These are phyloP conservation scores for Raffaelea ambrosiae DNA, from an alignment of 2,329 filamentous ascomycete species.

Conservation along the genomic window DNA sequence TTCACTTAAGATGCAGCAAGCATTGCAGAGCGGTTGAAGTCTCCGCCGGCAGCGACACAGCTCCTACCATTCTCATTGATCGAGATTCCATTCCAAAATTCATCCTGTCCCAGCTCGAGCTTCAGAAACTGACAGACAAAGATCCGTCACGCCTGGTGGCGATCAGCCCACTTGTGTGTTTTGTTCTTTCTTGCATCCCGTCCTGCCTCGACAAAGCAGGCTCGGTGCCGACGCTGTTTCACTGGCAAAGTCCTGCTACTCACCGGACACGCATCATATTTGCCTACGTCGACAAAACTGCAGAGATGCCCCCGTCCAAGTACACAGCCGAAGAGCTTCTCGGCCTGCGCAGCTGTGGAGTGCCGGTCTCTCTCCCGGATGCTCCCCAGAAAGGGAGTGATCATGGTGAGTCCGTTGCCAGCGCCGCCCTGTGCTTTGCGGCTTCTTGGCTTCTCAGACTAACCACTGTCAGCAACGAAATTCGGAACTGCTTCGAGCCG, in stretches of 20 bases:
- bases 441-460: neutral
- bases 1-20: conserved; percentile 7
- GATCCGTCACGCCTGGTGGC: neutral
- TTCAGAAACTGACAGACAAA: conserved; percentile 12
- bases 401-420: conserved; percentile 7
- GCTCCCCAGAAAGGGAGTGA: conserved; percentile 6
- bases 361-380: conserved; percentile 1
- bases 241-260: conserved; percentile 8
- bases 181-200: conserved; percentile 12
- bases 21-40: conserved; percentile 5
- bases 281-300: conserved; percentile 8
- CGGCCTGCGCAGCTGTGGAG: conserved; percentile 6
- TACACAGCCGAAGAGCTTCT: conserved; percentile 14
- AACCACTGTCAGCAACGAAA: neutral
- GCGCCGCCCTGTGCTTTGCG: no score
- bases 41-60: neutral
- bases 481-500: neutral
- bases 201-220: neutral
- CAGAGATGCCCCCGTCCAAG: conserved; percentile 9
- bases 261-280: conserved; percentile 11
- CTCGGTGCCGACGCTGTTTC: conserved; percentile 8
- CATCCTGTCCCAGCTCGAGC: conserved; percentile 12
- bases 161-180: conserved; percentile 10
- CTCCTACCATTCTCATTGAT: neutral
- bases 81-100: conserved; percentile 7